A percentile compares a stretch with the other conserved stretches of the same genome.
Evolutionary conservation across 2,329 filamentous ascomycete species (phyloP).

Genomic region (Ophiosphaerella narmari): DNA sequence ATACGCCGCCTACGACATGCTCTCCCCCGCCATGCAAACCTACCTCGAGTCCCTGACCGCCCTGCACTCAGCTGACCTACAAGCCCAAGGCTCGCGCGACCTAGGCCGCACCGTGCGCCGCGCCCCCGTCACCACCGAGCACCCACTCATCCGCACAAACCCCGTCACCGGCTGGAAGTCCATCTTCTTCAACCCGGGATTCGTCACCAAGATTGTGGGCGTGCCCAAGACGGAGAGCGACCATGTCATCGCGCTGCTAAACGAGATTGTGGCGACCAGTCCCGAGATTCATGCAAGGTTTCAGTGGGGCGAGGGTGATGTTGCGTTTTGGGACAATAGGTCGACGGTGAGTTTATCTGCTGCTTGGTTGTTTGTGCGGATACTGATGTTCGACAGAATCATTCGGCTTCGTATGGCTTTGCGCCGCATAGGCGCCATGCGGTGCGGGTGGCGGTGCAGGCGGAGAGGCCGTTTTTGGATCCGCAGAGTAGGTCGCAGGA

Average conservation of each 20-base stretch:
- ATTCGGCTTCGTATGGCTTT: slow-evolving; percentile 62
- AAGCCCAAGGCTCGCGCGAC: slow-evolving; percentile 56
- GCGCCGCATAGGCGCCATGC: slow-evolving; percentile 61
- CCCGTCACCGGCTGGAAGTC: slow-evolving; percentile 67
- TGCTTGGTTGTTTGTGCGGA: neutral
- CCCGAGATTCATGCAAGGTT: slow-evolving; percentile 73
- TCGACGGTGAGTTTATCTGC: slow-evolving; percentile 48
- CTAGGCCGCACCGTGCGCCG: slow-evolving; percentile 58
- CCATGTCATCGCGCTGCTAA: slow-evolving; percentile 57
- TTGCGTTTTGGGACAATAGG: slow-evolving; percentile 72
- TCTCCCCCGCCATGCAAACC: slow-evolving; percentile 61
- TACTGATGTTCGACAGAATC: slow-evolving; percentile 45
- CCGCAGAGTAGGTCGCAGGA: slow-evolving; percentile 57
- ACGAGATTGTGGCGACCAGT: slow-evolving; percentile 60
- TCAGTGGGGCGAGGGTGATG: slow-evolving; percentile 66
- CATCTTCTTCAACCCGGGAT: slow-evolving; percentile 64
- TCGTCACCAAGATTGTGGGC: slow-evolving; percentile 63
- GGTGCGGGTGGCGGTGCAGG: slow-evolving; percentile 54
- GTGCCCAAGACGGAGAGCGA: slow-evolving; percentile 62
- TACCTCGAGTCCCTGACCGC: slow-evolving; percentile 63
- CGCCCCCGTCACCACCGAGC: slow-evolving; percentile 58
- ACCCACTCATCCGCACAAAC: slow-evolving; percentile 63
- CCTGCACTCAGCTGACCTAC: slow-evolving; percentile 59
- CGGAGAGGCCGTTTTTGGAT: slow-evolving; percentile 54
- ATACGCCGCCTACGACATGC: slow-evolving; percentile 63